Percentiles rank a stretch among this genome's conserved stretches.
Evolutionary conservation across 2,329 filamentous ascomycete species (phyloP).

Genomic region (Paracamarosporium sp.): DNA sequence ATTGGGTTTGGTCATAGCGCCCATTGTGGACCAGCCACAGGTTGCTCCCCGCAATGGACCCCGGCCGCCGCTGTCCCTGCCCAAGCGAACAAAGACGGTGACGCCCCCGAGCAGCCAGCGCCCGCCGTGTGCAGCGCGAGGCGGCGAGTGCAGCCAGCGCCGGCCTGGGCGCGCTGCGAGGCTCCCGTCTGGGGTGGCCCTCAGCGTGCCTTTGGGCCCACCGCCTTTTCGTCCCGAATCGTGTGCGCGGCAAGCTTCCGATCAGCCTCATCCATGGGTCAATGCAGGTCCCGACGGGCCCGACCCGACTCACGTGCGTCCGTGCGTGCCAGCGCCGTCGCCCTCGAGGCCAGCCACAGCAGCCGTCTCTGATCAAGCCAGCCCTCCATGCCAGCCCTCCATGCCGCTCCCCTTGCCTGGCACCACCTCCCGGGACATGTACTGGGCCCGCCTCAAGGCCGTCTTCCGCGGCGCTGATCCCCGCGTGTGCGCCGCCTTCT

Average conservation of each 20-base stretch:
- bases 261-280: slow-evolving; percentile 1
- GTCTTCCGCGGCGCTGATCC: slow-evolving; percentile 72
- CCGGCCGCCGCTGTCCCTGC: neutral
- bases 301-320: neutral
- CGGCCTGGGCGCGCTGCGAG: neutral
- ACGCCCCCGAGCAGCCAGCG: neutral
- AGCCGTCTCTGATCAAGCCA: neutral
- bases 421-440: slow-evolving; percentile 75
- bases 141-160: neutral
- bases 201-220: neutral
- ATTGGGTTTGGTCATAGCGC: slow-evolving; percentile 1
- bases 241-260: neutral
- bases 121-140: neutral
- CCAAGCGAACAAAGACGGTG: neutral
- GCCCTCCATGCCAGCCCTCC: slow-evolving; percentile 5
- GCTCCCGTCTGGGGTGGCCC: neutral
- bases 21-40: neutral
- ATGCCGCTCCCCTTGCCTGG: slow-evolving; percentile 62
- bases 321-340: neutral
- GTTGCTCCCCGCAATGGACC: neutral
- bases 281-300: neutral
- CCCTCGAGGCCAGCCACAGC: neutral
- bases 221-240: slow-evolving; percentile 6
- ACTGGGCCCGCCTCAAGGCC: slow-evolving; percentile 68
- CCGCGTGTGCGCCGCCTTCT: slow-evolving; percentile 81